Evolutionary conservation across 129 eudicot species (phyloP).

Genomic region (Helichrysum umbraculigerum): DNA sequence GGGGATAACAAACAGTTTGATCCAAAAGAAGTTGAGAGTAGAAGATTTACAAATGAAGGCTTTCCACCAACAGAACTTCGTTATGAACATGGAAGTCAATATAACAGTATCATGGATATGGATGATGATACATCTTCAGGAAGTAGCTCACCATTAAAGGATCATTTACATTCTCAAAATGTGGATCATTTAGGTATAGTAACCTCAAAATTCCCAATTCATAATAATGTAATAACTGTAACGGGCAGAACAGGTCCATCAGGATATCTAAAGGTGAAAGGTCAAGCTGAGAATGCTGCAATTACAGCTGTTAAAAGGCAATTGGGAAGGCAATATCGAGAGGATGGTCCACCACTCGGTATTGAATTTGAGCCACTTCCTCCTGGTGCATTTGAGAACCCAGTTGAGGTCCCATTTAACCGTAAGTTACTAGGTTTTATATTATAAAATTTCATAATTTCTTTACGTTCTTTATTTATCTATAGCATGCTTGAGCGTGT

Average conservation of each 20-base stretch:
- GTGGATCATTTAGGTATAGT: conserved; percentile 38
- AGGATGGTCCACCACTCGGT: conserved; percentile 93
- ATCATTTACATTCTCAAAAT: conserved; percentile 42
- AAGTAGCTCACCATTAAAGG: conserved; percentile 61
- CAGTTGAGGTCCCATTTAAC: conserved; percentile 41
- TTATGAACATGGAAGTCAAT: conserved; percentile 48
- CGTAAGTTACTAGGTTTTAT: conserved; percentile 45
- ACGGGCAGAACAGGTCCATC: conserved; percentile 71
- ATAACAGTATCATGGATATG: conserved; percentile 29
- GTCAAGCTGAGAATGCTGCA: conserved; percentile 73
- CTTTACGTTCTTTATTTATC: not conserved
- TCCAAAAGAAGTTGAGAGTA: conserved; percentile 83
- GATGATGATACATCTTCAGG: conserved; percentile 77
- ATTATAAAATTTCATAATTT: not conserved
- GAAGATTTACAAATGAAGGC: conserved; percentile 45
- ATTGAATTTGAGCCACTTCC: conserved; percentile 91
- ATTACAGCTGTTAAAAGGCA: conserved; percentile 95
- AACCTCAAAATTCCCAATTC: conserved; percentile 40
- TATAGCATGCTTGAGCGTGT: conserved; percentile 5
- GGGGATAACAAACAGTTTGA: conserved; percentile 64
- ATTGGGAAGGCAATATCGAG: conserved; percentile 76
- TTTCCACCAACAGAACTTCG: conserved; percentile 45
- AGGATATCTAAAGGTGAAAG: conserved; percentile 90
- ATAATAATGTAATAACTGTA: conserved; percentile 41
- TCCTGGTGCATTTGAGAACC: conserved; percentile 88